A percentile compares a stretch with the other conserved stretches of the same genome.
phyloP scores from a whole-genome alignment of 805 yeast genomes.

The Diddensiella caesifluorescens region DNA sequence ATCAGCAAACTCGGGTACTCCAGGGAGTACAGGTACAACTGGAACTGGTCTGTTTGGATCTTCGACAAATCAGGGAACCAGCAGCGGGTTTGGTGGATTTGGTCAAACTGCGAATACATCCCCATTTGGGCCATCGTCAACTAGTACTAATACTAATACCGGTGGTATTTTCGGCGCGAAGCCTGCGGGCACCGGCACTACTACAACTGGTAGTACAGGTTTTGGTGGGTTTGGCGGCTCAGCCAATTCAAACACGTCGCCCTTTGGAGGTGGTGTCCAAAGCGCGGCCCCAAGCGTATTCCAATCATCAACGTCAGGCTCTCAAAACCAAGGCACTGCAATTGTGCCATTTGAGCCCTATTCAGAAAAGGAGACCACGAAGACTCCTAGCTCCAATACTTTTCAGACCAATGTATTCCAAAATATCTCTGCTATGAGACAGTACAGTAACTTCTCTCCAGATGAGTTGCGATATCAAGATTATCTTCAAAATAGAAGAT shows the following conservation, averaged over 20 bases:
- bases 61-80: constrained; percentile 12
- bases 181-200: constrained; percentile 22
- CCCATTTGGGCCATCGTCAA: neutral
- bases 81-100: constrained; percentile 31
- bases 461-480: constrained; percentile 90
- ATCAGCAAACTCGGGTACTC: constrained; percentile 14
- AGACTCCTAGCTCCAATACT: constrained; percentile 29
- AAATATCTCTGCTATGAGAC: constrained; percentile 83
- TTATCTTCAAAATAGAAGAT: constrained; percentile 66
- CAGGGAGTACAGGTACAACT: neutral
- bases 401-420: constrained; percentile 59
- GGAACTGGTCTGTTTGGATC: constrained; percentile 22
- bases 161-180: constrained; percentile 24
- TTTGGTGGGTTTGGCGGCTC: constrained; percentile 22
- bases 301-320: constrained; percentile 24
- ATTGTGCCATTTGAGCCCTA: constrained; percentile 62
- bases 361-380: constrained; percentile 62
- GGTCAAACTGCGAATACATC: constrained; percentile 25
- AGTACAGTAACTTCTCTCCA: constrained; percentile 70
- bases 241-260: constrained; percentile 7
- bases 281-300: constrained; percentile 19
- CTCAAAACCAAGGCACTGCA: constrained; percentile 52
- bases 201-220: constrained; percentile 13
- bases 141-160: too few species aligned
- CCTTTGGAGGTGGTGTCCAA: constrained; percentile 25